A percentile compares a stretch with the other conserved stretches of the same genome.
phyloP scores from a whole-genome alignment of 1,284 basidiomycete genomes.

The Jaminaea rosea region DNA sequence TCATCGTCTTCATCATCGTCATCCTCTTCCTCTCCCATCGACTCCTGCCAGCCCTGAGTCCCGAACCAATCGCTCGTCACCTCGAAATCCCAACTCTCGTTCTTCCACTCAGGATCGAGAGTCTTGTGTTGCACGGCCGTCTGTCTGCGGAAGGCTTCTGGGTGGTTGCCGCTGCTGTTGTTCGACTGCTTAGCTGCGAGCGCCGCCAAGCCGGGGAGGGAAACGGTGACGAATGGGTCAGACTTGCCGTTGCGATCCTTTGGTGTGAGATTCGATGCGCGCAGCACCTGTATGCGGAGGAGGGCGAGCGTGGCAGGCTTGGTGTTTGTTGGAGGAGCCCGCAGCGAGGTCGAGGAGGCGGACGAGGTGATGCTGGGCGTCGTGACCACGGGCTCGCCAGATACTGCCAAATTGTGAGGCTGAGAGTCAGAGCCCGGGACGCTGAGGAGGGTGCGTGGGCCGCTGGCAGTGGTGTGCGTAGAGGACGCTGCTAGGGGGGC shows the following conservation, averaged over 20 bases:
- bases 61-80: conserved; percentile 29
- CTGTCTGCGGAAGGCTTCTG: conserved; percentile 57
- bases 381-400: too few relatives aligned
- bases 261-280: conserved; percentile 49
- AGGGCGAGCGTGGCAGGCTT: conserved; percentile 22
- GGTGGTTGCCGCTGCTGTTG: too few relatives aligned
- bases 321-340: too few relatives aligned
- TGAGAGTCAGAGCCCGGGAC: too few relatives aligned
- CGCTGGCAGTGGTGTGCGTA: too few relatives aligned
- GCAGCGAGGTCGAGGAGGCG: background rate
- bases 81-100: conserved; percentile 27
- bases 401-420: too few relatives aligned
- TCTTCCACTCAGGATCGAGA: conserved; percentile 63
- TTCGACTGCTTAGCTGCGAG: conserved; percentile 10
- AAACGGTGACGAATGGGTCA: conserved; percentile 45
- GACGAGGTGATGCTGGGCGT: conserved; percentile 1
- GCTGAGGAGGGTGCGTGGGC: too few relatives aligned
- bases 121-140: conserved; percentile 73
- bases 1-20: background rate
- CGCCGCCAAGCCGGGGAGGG: conserved; percentile 19
- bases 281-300: conserved; percentile 45
- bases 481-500: too few relatives aligned
- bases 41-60: conserved; percentile 58
- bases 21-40: background rate
- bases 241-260: conserved; percentile 51